Base-by-base conservation (phyloP, 305 asterid species). In the Solanum hybrid region DNA sequence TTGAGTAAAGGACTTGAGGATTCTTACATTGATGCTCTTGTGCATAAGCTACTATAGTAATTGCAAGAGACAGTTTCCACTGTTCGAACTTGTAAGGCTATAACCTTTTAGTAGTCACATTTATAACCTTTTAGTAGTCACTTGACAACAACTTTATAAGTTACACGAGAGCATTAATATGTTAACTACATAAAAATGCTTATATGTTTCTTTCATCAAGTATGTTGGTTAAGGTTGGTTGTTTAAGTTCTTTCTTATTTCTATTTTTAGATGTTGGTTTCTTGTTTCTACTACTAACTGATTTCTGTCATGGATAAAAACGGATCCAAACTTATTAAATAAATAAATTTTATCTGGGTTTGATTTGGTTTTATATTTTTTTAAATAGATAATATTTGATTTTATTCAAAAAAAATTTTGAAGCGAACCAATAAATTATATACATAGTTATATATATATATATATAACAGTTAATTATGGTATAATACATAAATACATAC, bases 11-110 rank as follows among this genome's bases (percentile, higher is more conserved):
- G 94, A 81, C 92, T 95, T 64, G 95, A 95, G 89, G 89, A 91
- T 86, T 90, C 93, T n/a, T 95, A 94, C 37, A 90, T 94, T 71
- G 92, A 95, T 89, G 92, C 69, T 11, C 93, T 96, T 91, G 91
- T 94, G 73, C 89, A 79, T 9, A 92, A 88, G 78, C 88, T 95
- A 80, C 86, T 34, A 34, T 34, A 0, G 35, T 80, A 2, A 24
- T 36, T 94, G n/a, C 10, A 17, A 51, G 26, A 60, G 12, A 22
- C 45, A 10, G 7, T 11, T 69, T 24, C 0, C 31, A 10, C 31
- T 10, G 0, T 1, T 69, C 75, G 69, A 17, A 6, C 10, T 0
- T 6, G 10, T 17, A 56, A 17, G 0, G 10, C 10, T 56, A 2
- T 56, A 56, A 17, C 69, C 0, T 56, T 1, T 7, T 17, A 17